Evolutionary conservation across 2,329 filamentous ascomycete genomes (phyloP), one percentile per base, ranked within the genome.

Genomic region (Chaetomium globosum): DNA sequence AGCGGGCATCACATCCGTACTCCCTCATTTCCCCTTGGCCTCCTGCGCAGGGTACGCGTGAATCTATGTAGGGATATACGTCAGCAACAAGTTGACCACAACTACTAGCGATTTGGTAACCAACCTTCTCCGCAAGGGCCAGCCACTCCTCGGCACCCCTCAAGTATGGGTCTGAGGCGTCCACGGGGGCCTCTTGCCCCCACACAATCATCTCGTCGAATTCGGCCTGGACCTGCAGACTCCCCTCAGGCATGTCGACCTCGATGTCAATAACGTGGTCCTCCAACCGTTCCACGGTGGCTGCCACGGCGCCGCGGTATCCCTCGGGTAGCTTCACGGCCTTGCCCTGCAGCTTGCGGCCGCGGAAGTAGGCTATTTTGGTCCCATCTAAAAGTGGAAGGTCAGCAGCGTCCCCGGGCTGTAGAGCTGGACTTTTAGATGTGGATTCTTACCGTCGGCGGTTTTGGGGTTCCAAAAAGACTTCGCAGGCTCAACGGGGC

Each of bases 131-230:
- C 4, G 69, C 71, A 7, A 73, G 39, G 10, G 51, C 59, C 48
- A 73, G 5, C 71, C 71, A 72, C 65, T 73, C 71, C 66, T 70
- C 70, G 51, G 67, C 64, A 10, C 66, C 71, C 55, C 67, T 56
- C 33, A 70, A 63, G 52, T 92, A 95, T 1, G 84, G 80, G 77
- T 97, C 92, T 6, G 79, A 78, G 31, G 81, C 81, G 66, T 89
- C 87, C 6, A 87, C 87, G 58, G 85, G 71, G 0, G 79, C 77
- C 70, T 95, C 93, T 75, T 97, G 93, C 0, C 85, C 88, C 93
- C 93, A 98, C n/a, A 97, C 83, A 3, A 92, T 78, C 59, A 97
- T 75, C 62, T 90, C 82, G 7, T 92, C 86, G 74, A 97, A 97
- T 19, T 82, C 82, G 1, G 87, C 87, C 23, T 87, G 81, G 52